phyloP scores from a whole-genome alignment of 2,329 filamentous ascomycete genomes.

The Cadophora malorum region DNA sequence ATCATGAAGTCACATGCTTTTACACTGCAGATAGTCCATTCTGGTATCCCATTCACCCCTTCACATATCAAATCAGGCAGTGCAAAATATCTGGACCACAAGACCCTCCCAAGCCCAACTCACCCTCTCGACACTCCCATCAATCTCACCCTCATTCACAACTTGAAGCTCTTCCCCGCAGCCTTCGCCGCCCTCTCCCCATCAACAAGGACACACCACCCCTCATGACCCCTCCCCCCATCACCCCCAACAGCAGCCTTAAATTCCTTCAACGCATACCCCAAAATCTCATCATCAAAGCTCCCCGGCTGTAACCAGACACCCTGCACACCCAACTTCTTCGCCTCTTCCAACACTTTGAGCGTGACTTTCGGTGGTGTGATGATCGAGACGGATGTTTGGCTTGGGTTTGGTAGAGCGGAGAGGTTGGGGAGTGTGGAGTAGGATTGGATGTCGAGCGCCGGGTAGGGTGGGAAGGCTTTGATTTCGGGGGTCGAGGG shows the following conservation, averaged over 20 bases:
- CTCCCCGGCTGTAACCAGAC: constrained; percentile 93
- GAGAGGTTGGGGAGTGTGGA: constrained; percentile 57
- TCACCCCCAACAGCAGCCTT: constrained; percentile 72
- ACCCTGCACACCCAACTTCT: constrained; percentile 71
- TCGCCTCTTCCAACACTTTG: constrained; percentile 71
- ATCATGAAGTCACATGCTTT: not conserved
- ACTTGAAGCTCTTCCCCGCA: constrained; percentile 52
- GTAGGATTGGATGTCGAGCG: constrained; percentile 56
- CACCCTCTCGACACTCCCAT: not conserved
- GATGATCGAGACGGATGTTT: constrained; percentile 84
- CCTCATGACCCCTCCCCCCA: constrained; percentile 70
- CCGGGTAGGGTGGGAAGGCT: constrained; percentile 50
- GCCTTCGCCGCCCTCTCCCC: constrained; percentile 69
- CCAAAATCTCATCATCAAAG: constrained; percentile 77
- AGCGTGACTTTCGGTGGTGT: constrained; percentile 83
- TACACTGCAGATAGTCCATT: not conserved
- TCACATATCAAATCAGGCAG: too few relatives aligned
- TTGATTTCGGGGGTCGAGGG: constrained; percentile 70
- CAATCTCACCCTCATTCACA: constrained; percentile 26
- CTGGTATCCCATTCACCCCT: not conserved
- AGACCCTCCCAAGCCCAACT: not conserved
- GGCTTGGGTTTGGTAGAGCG: constrained; percentile 67
- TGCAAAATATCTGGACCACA: too few relatives aligned
- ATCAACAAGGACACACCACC: constrained; percentile 89
- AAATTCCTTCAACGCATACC: constrained; percentile 73